Evolutionary conservation across 192 early-diverging fungal genomes (phyloP), one percentile per base, ranked within the genome.

Genomic region (Diversispora eburnea): DNA sequence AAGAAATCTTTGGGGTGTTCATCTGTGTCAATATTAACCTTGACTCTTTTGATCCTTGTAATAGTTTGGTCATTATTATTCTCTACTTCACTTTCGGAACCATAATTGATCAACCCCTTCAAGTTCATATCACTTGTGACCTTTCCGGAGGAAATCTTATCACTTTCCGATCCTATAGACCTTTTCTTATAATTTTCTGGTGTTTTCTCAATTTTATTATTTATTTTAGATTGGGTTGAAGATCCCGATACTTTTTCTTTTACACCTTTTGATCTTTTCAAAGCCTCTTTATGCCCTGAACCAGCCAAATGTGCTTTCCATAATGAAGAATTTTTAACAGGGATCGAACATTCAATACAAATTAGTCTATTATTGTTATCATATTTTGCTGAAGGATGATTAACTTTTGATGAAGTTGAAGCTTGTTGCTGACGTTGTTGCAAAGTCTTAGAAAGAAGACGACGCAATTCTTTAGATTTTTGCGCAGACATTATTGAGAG

Each of bases 391-490:
- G 10, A 56, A 54, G 51, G 22, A 55, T 69, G 67, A n/a, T 8
- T 22, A 12, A 69, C 33, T 69, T 33, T 69, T 3, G n/a, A 39
- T 0, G 67, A 55, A 5, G 67, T 19, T 0, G 67, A 33, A 1
- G 67, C 8, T 17, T 4, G n/a, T 17, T 25, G 6, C 25, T 69
- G 48, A 56, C 67, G 67, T 52, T 69, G 67, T 45, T 25, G 43
- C 17, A 54, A 19, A 25, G 67, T 69, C 4, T 25, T n/a, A 4
- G 67, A 52, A 39, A 69, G 33, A 56, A 69, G 67, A 25, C 54
- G 48, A 4, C 67, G 47, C 22, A 69, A 25, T 56, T 69, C 67
- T 49, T 67, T 67, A 20, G 65, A 3, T 43, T 67, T 67, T 69
- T 69, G n/a, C 9, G 67, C 19, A 0, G 64, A 66, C 64, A 66